Evolutionary conservation across 805 yeast genomes (phyloP).

Genomic region (Debaryomyces prosopidis): DNA sequence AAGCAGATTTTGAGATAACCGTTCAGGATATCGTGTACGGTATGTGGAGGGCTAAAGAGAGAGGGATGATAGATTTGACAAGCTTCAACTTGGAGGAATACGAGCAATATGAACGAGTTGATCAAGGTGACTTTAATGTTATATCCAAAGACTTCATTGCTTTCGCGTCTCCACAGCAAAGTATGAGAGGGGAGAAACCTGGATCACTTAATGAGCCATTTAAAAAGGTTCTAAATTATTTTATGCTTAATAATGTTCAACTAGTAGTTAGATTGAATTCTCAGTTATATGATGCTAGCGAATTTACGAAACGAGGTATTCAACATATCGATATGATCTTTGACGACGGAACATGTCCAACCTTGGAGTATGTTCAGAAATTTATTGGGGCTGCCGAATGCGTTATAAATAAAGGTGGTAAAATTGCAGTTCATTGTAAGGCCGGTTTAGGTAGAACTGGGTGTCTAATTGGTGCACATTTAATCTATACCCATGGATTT

Average conservation of each 20-base stretch:
- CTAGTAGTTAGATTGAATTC: constrained; percentile 91
- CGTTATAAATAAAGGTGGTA: constrained; percentile 80
- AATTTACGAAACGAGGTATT: constrained; percentile 80
- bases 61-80: constrained; percentile 83
- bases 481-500: constrained; percentile 94
- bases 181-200: constrained; percentile 31
- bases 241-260: constrained; percentile 70
- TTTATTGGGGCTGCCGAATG: constrained; percentile 96
- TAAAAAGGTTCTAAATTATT: constrained; percentile 76
- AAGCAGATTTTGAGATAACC: constrained; percentile 89
- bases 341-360: constrained; percentile 98
- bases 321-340: constrained; percentile 94
- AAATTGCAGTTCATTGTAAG: constrained; percentile 98
- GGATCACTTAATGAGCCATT: constrained; percentile 72
- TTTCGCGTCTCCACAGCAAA: constrained; percentile 93
- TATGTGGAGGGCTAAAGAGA: constrained; percentile 95
- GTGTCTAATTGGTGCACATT: constrained; percentile 94
- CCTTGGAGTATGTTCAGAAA: constrained; percentile 86
- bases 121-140: constrained; percentile 93
- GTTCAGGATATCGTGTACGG: constrained; percentile 96
- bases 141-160: constrained; percentile 94
- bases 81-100: constrained; percentile 88
- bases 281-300: constrained; percentile 80
- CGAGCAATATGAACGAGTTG: constrained; percentile 92
- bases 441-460: constrained; percentile 99